These are phyloP conservation scores for Gentiana macrophylla DNA, from an alignment of 257 asterid genomes.

Conservation along the genomic window DNA sequence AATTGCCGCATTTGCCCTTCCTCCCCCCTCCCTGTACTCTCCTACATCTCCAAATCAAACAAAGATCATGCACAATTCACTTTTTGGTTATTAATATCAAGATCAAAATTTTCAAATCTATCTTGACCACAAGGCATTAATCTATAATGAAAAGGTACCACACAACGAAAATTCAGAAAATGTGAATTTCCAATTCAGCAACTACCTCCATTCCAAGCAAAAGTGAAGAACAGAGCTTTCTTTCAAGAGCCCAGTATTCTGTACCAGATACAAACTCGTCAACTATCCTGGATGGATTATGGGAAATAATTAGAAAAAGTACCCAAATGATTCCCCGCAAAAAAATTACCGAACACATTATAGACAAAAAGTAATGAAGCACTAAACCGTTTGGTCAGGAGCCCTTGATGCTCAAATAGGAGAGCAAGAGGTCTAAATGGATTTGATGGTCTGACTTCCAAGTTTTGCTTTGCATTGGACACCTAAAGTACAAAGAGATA, in stretches of 20 bases:
- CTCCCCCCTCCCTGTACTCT: too few species aligned
- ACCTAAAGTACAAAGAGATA: constrained; percentile 13
- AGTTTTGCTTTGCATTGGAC: constrained; percentile 27
- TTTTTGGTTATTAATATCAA: too few species aligned
- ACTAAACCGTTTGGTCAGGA: constrained; percentile 61
- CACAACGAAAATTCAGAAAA: background rate
- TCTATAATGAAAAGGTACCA: too few species aligned
- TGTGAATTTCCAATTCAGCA: background rate
- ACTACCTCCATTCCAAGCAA: constrained; percentile 47
- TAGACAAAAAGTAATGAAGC: constrained; percentile 1
- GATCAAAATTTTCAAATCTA: too few species aligned
- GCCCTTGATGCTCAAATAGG: constrained; percentile 44
- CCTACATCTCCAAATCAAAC: too few species aligned
- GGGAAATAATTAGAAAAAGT: constrained; percentile 2
- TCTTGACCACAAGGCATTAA: too few species aligned
- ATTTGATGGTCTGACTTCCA: constrained; percentile 23
- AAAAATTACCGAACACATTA: background rate
- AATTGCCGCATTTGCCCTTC: too few species aligned
- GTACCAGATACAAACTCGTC: constrained; percentile 65
- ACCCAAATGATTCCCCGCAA: background rate
- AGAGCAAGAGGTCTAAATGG: constrained; percentile 64
- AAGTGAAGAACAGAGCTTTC: constrained; percentile 62
- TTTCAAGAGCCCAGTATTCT: constrained; percentile 90
- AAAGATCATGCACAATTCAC: too few species aligned
- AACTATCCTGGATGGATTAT: constrained; percentile 34